Evolutionary conservation across 345 rosid species (phyloP).

Genomic region (Acer campestre): DNA sequence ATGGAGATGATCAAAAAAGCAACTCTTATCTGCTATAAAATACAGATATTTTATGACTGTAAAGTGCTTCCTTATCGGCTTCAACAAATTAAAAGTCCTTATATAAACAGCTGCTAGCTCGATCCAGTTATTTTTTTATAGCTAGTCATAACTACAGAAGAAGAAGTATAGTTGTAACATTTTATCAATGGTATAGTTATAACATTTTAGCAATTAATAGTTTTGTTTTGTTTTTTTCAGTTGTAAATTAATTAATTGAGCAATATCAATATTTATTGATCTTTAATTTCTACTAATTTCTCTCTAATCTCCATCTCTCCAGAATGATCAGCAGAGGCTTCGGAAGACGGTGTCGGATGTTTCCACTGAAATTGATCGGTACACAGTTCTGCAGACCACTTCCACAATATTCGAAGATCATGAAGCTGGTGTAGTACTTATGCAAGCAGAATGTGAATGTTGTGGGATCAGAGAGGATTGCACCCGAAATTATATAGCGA

Average conservation of each 20-base stretch:
- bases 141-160: background rate
- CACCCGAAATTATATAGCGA: constrained; percentile 37
- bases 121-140: background rate
- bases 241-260: background rate
- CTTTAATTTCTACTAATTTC: background rate
- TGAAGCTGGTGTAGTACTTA: constrained; percentile 12
- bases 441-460: constrained; percentile 48
- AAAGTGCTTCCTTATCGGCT: constrained; percentile 17
- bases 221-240: no score
- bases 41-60: constrained; percentile 14
- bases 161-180: background rate
- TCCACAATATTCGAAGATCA: constrained; percentile 4
- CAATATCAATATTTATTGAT: no score
- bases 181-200: background rate
- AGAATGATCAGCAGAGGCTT: constrained; percentile 29
- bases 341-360: constrained; percentile 40
- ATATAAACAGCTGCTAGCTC: background rate
- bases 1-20: constrained; percentile 11
- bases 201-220: background rate
- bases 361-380: constrained; percentile 27
- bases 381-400: constrained; percentile 8
- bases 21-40: background rate
- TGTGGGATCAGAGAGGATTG: constrained; percentile 57
- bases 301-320: background rate
- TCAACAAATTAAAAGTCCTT: background rate